A percentile compares a stretch with the other conserved stretches of the same genome.
These are phyloP conservation scores for Helotiales sp. DNA, from an alignment of 2,329 filamentous ascomycete genomes.

Conservation along the genomic window DNA sequence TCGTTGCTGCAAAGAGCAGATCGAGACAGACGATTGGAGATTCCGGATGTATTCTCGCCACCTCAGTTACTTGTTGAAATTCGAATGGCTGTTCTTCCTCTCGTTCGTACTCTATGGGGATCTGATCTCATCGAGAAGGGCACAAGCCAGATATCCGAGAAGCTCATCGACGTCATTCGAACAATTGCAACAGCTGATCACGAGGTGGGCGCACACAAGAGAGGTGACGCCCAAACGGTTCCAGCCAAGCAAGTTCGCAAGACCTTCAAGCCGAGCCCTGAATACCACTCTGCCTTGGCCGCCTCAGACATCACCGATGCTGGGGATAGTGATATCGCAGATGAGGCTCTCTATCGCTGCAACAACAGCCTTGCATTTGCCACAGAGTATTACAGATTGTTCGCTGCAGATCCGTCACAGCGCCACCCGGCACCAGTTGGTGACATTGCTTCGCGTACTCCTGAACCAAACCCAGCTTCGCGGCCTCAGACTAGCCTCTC, in stretches of 20 bases:
- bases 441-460: constrained; percentile 52
- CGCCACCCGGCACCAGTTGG: constrained; percentile 70
- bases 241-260: constrained; percentile 47
- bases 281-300: constrained; percentile 48
- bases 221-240: constrained; percentile 60
- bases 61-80: constrained; percentile 86
- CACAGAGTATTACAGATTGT: constrained; percentile 75
- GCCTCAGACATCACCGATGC: constrained; percentile 43
- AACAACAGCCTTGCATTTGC: constrained; percentile 67
- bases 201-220: constrained; percentile 69
- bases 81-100: constrained; percentile 77
- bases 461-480: constrained; percentile 31
- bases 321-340: constrained; percentile 65
- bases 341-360: constrained; percentile 83
- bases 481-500: constrained; percentile 41
- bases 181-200: constrained; percentile 77
- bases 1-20: constrained; percentile 57
- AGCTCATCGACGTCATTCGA: constrained; percentile 82
- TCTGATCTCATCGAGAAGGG: constrained; percentile 83
- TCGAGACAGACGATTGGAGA: constrained; percentile 51
- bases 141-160: constrained; percentile 75
- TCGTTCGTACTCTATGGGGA: constrained; percentile 81
- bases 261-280: constrained; percentile 56
- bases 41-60: constrained; percentile 58
- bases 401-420: constrained; percentile 61